Evolutionary conservation across 2,329 filamentous ascomycete genomes (phyloP).

Genomic region (Hymenoscyphus fructigenus): DNA sequence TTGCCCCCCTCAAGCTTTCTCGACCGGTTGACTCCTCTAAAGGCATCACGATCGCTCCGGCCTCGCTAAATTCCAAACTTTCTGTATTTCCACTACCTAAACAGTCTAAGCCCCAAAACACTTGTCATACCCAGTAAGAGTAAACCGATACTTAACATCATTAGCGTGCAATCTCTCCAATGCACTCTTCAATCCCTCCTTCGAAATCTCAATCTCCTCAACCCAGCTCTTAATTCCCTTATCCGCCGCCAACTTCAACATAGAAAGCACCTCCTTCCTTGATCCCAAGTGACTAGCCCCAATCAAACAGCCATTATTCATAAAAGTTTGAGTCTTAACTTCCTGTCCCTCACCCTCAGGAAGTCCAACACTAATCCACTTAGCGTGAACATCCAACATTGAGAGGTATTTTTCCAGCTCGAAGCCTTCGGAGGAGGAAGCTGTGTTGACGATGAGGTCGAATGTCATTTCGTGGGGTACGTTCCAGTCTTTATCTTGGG

Average conservation of each 20-base stretch:
- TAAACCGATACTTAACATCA: constrained; percentile 72
- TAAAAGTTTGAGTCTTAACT: constrained; percentile 72
- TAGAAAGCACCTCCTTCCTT: constrained; percentile 67
- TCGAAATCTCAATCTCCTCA: constrained; percentile 71
- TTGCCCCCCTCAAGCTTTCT: no score
- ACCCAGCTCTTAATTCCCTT: constrained; percentile 71
- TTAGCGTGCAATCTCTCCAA: constrained; percentile 69
- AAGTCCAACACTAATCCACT: constrained; percentile 77
- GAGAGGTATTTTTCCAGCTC: constrained; percentile 71
- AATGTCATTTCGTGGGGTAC: constrained; percentile 61
- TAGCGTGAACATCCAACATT: constrained; percentile 77
- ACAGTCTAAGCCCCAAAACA: constrained; percentile 45
- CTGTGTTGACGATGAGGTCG: constrained; percentile 75
- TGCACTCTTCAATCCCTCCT: constrained; percentile 65
- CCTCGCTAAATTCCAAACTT: not conserved
- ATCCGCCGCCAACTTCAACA: constrained; percentile 69
- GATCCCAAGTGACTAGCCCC: constrained; percentile 70
- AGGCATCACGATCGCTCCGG: no score
- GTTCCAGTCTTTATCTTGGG: constrained; percentile 57
- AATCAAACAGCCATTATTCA: constrained; percentile 72
- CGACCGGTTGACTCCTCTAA: not conserved
- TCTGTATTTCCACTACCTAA: not conserved
- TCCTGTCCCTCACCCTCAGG: constrained; percentile 72
- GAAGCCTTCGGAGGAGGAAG: constrained; percentile 66
- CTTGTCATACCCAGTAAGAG: constrained; percentile 67